These are phyloP conservation scores for Populus tremula DNA, from an alignment of 345 rosid genomes.

Conservation along the genomic window DNA sequence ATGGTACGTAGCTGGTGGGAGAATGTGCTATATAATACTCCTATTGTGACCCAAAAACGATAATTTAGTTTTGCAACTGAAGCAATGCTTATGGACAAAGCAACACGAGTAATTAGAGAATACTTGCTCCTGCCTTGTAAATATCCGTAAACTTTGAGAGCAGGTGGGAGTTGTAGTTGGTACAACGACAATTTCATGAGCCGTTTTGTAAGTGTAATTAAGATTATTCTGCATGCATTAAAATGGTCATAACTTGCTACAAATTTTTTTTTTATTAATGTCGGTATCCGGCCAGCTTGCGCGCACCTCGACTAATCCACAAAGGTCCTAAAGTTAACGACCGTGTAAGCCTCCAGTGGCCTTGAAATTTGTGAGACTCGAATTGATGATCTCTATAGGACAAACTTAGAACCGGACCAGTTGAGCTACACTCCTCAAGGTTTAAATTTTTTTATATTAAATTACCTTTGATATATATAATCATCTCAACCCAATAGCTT, in stretches of 20 bases:
- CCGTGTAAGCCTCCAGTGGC: rapidly evolving
- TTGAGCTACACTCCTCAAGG: too few relatives aligned
- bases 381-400: rapidly evolving
- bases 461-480: neutral
- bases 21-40: too few relatives aligned
- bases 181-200: neutral
- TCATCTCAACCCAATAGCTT: too few relatives aligned
- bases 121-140: too few relatives aligned
- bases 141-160: neutral
- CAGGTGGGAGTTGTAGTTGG: neutral
- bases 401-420: rapidly evolving
- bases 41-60: too few relatives aligned
- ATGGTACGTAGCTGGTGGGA: too few relatives aligned
- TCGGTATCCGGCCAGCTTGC: rapidly evolving
- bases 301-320: rapidly evolving
- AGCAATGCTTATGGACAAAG: too few relatives aligned
- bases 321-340: rapidly evolving
- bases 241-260: too few relatives aligned
- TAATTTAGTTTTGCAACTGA: too few relatives aligned
- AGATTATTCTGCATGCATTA: neutral
- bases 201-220: neutral
- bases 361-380: rapidly evolving
- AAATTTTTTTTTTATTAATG: neutral
- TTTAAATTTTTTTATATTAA: neutral
- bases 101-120: too few relatives aligned